phyloP scores from a whole-genome alignment of 1,139 yeast species.

The Suhomyces ambrosiae region DNA sequence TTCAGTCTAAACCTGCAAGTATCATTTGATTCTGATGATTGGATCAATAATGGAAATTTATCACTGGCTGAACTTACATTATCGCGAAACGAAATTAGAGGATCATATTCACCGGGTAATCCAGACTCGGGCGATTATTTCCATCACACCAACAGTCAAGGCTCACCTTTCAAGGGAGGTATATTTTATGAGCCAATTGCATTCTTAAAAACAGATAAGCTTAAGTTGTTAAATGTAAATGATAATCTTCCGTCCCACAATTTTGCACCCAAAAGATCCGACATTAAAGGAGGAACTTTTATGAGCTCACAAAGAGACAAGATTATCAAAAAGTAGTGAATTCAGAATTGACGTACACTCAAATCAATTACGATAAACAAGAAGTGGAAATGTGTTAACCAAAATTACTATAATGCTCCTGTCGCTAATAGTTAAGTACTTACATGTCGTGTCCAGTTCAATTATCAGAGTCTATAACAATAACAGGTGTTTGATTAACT shows the following conservation, averaged over 20 bases:
- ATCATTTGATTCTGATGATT: constrained; percentile 6
- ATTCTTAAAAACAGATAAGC: constrained; percentile 6
- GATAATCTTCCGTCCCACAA: background rate
- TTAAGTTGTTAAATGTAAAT: background rate
- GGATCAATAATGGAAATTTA: constrained; percentile 5
- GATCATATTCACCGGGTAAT: background rate
- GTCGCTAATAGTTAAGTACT: no score
- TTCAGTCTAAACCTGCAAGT: constrained; percentile 3
- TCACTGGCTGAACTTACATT: background rate
- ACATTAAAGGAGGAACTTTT: constrained; percentile 3
- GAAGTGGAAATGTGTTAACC: no score
- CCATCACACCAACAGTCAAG: constrained; percentile 8
- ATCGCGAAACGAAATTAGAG: background rate
- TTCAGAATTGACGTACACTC: no score
- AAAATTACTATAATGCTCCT: no score
- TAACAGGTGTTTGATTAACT: background rate
- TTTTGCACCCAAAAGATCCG: constrained; percentile 4
- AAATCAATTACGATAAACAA: no score
- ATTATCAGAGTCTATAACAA: background rate
- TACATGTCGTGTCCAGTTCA: background rate
- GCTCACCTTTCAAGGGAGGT: constrained; percentile 9
- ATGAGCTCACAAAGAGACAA: background rate
- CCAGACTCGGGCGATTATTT: constrained; percentile 6
- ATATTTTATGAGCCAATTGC: constrained; percentile 9
- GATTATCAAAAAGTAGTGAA: background rate